Evolutionary conservation across 225 moss, liverwort and hornwort genomes (phyloP).

Genomic region (Polytrichum formosum): DNA sequence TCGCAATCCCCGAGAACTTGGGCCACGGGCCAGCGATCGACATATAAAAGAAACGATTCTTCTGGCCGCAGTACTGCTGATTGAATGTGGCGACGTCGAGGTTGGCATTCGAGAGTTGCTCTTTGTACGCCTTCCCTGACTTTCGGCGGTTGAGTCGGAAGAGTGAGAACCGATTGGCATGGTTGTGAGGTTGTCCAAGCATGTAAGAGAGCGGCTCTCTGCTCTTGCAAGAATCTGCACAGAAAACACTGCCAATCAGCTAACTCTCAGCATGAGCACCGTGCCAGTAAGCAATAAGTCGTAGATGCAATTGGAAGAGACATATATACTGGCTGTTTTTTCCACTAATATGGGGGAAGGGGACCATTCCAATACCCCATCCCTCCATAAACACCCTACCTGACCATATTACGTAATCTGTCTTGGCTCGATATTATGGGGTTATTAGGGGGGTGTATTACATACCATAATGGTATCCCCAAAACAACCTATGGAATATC

Average conservation of each 20-base stretch:
- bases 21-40: conserved; percentile 39
- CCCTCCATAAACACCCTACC: too few relatives aligned
- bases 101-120: conserved; percentile 18
- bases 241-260: not conserved
- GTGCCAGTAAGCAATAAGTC: not conserved
- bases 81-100: conserved; percentile 43
- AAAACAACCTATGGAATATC: too few relatives aligned
- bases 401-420: too few relatives aligned
- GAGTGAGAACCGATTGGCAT: conserved; percentile 6
- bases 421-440: too few relatives aligned
- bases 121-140: conserved; percentile 27
- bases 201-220: conserved; percentile 1
- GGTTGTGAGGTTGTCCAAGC: conserved; percentile 20
- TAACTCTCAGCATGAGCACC: not conserved
- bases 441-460: too few relatives aligned
- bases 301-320: not conserved
- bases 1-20: conserved; percentile 26
- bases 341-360: not conserved
- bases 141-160: conserved; percentile 33
- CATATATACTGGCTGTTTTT: not conserved
- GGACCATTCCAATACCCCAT: too few relatives aligned
- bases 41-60: conserved; percentile 36
- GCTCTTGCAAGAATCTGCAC: conserved; percentile 38
- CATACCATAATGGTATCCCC: too few relatives aligned
- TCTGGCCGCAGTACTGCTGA: conserved; percentile 16